These are phyloP conservation scores for Pyricularia pennisetigena DNA, from an alignment of 2,329 filamentous ascomycete species.

Conservation along the genomic window DNA sequence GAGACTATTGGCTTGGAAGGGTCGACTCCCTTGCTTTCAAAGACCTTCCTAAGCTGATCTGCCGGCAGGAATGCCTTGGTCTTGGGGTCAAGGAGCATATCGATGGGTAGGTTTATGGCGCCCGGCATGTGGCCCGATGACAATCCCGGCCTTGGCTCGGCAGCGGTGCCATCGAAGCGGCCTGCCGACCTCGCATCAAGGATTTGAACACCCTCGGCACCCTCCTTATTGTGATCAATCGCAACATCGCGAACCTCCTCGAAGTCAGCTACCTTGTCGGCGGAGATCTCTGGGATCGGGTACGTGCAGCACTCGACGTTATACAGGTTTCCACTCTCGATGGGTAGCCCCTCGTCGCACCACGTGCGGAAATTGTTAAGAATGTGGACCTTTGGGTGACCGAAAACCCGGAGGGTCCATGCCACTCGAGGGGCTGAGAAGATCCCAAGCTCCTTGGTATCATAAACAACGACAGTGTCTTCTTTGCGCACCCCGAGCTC, in stretches of 20 bases:
- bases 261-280: slow-evolving; percentile 62
- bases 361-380: slow-evolving; percentile 95
- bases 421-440: slow-evolving; percentile 89
- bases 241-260: slow-evolving; percentile 75
- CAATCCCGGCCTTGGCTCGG: slow-evolving; percentile 78
- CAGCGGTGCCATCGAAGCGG: slow-evolving; percentile 72
- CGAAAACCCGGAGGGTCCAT: slow-evolving; percentile 88
- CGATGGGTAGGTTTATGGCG: slow-evolving; percentile 73
- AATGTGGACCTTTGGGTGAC: slow-evolving; percentile 78
- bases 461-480: slow-evolving; percentile 90
- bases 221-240: slow-evolving; percentile 69
- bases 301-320: slow-evolving; percentile 56
- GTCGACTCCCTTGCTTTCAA: slow-evolving; percentile 72
- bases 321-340: slow-evolving; percentile 68
- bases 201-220: slow-evolving; percentile 74
- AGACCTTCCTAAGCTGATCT: slow-evolving; percentile 63
- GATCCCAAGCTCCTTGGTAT: slow-evolving; percentile 81
- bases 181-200: slow-evolving; percentile 76
- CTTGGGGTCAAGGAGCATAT: slow-evolving; percentile 67
- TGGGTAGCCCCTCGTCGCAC: slow-evolving; percentile 74
- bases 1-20: slow-evolving; percentile 72
- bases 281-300: slow-evolving; percentile 50
- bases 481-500: slow-evolving; percentile 77
- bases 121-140: slow-evolving; percentile 89
- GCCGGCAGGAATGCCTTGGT: slow-evolving; percentile 71